phyloP scores from a whole-genome alignment of 371 early-diverging fungal species.

The Umbelopsis sp. region DNA sequence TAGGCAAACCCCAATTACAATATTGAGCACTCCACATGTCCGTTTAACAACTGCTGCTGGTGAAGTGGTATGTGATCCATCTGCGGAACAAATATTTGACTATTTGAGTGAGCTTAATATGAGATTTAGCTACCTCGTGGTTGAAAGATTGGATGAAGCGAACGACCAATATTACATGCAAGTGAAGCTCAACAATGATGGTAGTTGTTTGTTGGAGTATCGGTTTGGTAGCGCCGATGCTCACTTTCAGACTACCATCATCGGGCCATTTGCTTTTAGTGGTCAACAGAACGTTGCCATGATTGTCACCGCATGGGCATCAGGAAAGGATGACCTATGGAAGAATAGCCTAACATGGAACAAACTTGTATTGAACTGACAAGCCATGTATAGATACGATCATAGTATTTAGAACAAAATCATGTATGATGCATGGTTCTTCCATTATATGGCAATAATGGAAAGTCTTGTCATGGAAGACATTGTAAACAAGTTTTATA shows the following conservation, averaged over 20 bases:
- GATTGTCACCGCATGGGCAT: background rate
- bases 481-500: too few relatives aligned
- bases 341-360: background rate
- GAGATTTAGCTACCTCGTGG: background rate
- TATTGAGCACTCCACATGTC: background rate
- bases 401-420: too few relatives aligned
- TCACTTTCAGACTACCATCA: background rate
- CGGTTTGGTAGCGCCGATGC: background rate
- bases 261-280: background rate
- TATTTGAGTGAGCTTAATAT: background rate
- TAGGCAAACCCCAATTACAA: too few relatives aligned
- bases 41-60: background rate
- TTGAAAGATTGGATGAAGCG: background rate
- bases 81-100: background rate
- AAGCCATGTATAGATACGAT: too few relatives aligned
- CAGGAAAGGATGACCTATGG: background rate
- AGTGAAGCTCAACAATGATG: background rate
- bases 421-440: too few relatives aligned
- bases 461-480: too few relatives aligned
- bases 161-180: background rate
- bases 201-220: background rate
- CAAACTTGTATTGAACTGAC: background rate
- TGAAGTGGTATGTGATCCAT: background rate
- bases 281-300: background rate
- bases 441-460: too few relatives aligned